Percentiles rank a stretch among this genome's conserved stretches.
Evolutionary conservation across 192 early-diverging fungal species (phyloP).

Genomic region (Podila horticola): DNA sequence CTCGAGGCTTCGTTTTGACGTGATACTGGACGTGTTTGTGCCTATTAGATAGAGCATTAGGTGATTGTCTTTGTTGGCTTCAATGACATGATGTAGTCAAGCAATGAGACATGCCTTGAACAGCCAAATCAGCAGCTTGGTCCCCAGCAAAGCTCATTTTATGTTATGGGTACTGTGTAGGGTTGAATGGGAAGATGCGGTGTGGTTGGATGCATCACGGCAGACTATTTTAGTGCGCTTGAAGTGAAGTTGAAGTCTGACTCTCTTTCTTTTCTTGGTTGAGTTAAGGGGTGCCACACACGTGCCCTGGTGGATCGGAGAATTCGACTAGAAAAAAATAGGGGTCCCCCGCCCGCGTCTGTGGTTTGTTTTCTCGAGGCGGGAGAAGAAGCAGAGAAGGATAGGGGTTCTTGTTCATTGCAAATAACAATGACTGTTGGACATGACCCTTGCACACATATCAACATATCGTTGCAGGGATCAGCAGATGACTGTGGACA

Average conservation of each 20-base stretch:
- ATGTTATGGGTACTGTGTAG: background rate
- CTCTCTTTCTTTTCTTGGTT: too few species aligned
- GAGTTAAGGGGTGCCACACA: background rate
- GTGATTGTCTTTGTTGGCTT: background rate
- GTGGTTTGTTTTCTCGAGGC: too few species aligned
- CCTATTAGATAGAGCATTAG: background rate
- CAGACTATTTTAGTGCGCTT: background rate
- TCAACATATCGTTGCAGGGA: too few species aligned
- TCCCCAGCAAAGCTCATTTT: slow-evolving; percentile 6
- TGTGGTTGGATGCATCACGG: background rate
- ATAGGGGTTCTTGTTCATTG: too few species aligned
- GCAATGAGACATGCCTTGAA: slow-evolving; percentile 25
- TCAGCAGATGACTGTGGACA: too few species aligned
- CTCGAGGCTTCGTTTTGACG: slow-evolving; percentile 45
- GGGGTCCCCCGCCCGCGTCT: too few species aligned
- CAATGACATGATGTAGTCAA: background rate
- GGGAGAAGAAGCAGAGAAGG: too few species aligned
- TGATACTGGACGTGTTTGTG: slow-evolving; percentile 49
- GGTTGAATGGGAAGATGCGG: background rate
- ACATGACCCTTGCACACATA: too few species aligned
- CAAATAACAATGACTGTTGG: too few species aligned
- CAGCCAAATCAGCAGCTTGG: slow-evolving; percentile 40
- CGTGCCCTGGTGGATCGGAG: background rate
- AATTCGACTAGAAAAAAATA: too few species aligned
- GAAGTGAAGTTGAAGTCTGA: too few species aligned